Base-by-base conservation (phyloP, 345 rosid genomes). In the Boechera divaricarpa region DNA sequence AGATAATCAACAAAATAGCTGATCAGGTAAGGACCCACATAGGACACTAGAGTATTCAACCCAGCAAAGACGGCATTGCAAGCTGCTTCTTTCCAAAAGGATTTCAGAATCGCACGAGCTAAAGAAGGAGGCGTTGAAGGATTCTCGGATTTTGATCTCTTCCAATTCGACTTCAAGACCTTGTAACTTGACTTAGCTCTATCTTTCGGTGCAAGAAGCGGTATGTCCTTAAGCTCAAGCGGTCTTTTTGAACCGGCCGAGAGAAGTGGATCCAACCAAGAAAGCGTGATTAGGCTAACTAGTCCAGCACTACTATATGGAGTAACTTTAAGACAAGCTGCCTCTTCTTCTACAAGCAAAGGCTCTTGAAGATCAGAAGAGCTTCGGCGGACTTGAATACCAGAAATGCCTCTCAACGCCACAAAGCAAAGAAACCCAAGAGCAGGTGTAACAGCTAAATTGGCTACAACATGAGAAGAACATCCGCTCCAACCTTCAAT, bases 21-120 rank as follows among this genome's bases (percentile, higher is more conserved):
- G 72, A 96, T 84, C 95, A 96, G 52, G 90, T 87, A 96, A 2
- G 98, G 99, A 41, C 99, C 98, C 7, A 96, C 97, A 52, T 96
- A 96, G 38, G 99, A 96, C 70, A 96, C 98, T 7, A 93, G 81
- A 35, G 99, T 91, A 76, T 88, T 96, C 74, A 96, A 45, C 67
- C 94, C 84, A 8, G 99, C 99, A 83, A 96, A 96, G 51, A 96
- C 72, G 5, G 97, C 99, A 85, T 96, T 96, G 73, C 86, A 78
- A 63, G 98, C 96, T 2, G 99, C 97, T 81, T 96, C 98, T 89
- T 85, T 96, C 98, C 99, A 86, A 79, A 90, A 96, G 8, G 99
- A 96, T 66, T 81, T 93, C 64, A 93, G 83, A 79, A 96, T 87
- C 0, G 92, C 92, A 88, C 93, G 83, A 53, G 93, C 97, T 67